phyloP scores from a whole-genome alignment of 2,329 filamentous ascomycete genomes.

The Cadophora malorum region DNA sequence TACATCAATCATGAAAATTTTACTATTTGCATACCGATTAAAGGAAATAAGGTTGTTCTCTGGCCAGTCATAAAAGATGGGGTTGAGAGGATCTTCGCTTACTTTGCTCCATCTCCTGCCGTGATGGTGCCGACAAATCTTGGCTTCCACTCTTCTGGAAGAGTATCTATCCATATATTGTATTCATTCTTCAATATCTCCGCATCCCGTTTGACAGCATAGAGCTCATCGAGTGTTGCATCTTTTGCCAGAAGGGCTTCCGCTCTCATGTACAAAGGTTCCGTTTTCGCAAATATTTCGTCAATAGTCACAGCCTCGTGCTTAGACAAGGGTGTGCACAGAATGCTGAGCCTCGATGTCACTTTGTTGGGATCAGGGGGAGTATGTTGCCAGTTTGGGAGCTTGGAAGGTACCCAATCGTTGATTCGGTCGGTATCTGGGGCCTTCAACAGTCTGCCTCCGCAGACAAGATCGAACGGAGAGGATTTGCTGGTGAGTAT shows the following conservation, averaged over 20 bases:
- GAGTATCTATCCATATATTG: slow-evolving; percentile 3
- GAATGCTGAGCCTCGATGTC: neutral
- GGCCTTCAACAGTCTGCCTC: slow-evolving; percentile 4
- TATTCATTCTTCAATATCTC: slow-evolving; percentile 5
- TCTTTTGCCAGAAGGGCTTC: neutral
- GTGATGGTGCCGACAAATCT: neutral
- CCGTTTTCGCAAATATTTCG: slow-evolving; percentile 8
- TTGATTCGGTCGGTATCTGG: neutral
- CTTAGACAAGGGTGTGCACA: slow-evolving; percentile 4
- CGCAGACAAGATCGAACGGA: slow-evolving; percentile 11
- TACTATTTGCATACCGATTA: neutral
- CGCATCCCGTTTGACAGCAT: neutral
- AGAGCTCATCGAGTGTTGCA: slow-evolving; percentile 11
- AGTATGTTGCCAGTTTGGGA: slow-evolving; percentile 15
- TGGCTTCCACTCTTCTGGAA: slow-evolving; percentile 10
- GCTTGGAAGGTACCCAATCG: neutral
- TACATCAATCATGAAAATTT: neutral
- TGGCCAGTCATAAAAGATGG: neutral
- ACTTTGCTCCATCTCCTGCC: neutral
- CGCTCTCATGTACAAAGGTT: slow-evolving; percentile 1
- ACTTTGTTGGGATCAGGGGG: neutral
- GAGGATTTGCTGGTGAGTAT: slow-evolving; percentile 3
- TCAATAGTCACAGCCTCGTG: slow-evolving; percentile 5
- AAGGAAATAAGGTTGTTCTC: neutral
- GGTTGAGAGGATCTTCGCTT: neutral